Evolutionary conservation across 768 basidiomycete species (phyloP).

Genomic region (Russula griseocarnosa): DNA sequence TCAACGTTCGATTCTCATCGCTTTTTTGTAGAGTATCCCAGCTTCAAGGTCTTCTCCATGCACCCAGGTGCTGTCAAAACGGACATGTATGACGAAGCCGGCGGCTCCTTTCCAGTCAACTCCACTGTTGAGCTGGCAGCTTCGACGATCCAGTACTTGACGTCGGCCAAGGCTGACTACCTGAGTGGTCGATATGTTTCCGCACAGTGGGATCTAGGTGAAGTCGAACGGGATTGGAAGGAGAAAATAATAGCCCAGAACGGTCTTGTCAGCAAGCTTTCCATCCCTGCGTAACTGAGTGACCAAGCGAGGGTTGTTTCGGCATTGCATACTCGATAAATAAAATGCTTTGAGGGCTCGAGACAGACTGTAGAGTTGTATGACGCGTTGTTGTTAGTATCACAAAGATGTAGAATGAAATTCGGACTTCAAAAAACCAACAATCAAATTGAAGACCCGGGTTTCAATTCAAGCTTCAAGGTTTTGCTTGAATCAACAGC

Average conservation of each 20-base stretch:
- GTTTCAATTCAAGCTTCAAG: no score
- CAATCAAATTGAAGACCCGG: neutral
- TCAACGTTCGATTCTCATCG: neutral
- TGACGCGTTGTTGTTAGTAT: no score
- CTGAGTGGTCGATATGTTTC: slow-evolving; percentile 10
- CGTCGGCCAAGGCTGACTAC: slow-evolving; percentile 12
- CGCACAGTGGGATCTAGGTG: slow-evolving; percentile 9
- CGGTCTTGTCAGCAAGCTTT: slow-evolving; percentile 11
- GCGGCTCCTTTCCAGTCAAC: no score
- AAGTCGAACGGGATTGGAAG: slow-evolving; percentile 17
- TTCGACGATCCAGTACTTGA: slow-evolving; percentile 12
- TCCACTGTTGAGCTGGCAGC: neutral
- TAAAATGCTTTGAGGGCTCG: no score
- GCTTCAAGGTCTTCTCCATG: slow-evolving; percentile 9
- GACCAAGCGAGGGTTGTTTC: no score
- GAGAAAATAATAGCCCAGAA: slow-evolving; percentile 13
- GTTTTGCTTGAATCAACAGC: no score
- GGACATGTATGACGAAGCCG: neutral
- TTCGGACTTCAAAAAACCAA: no score
- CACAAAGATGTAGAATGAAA: no score
- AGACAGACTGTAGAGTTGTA: no score
- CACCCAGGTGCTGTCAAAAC: neutral
- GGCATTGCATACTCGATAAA: no score
- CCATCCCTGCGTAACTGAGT: neutral
- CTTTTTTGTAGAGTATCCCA: slow-evolving; percentile 4